Evolutionary conservation across 129 eudicot genomes (phyloP).

Genomic region (Silybum marianum): DNA sequence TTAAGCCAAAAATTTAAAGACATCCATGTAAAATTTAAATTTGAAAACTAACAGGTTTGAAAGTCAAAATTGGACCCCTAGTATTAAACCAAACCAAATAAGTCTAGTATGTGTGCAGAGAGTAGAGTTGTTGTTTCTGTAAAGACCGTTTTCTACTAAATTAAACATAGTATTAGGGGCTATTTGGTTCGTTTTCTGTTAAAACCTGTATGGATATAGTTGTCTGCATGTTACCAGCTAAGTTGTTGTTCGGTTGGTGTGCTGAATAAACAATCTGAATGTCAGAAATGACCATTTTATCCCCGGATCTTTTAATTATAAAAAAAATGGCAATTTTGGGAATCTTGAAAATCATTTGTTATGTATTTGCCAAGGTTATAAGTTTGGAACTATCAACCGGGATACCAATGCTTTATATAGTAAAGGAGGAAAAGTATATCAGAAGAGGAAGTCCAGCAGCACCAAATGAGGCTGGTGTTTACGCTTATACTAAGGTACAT

Average conservation of each 20-base stretch:
- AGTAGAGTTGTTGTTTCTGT: too few relatives aligned
- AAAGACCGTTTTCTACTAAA: background rate
- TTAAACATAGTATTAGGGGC: background rate
- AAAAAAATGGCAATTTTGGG: background rate
- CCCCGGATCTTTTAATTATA: too few relatives aligned
- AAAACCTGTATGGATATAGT: too few relatives aligned
- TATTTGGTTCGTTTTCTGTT: too few relatives aligned
- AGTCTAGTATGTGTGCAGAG: too few relatives aligned
- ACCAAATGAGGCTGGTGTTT: slow-evolving; percentile 75
- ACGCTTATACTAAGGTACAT: slow-evolving; percentile 71
- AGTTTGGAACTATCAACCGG: slow-evolving; percentile 84
- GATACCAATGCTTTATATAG: slow-evolving; percentile 79
- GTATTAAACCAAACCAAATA: too few relatives aligned
- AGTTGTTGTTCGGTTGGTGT: too few relatives aligned
- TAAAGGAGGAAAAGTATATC: slow-evolving; percentile 66
- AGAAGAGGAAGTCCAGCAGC: slow-evolving; percentile 86
- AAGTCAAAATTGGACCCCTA: background rate
- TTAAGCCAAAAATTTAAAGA: background rate
- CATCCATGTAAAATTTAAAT: background rate
- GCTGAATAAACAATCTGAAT: too few relatives aligned
- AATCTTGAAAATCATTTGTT: background rate
- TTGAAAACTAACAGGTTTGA: background rate
- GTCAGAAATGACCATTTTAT: too few relatives aligned
- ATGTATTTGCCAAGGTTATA: slow-evolving; percentile 47
- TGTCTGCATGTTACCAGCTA: too few relatives aligned